These are phyloP conservation scores for Parastagonospora nodorum DNA, from an alignment of 2,329 filamentous ascomycete genomes.

Conservation along the genomic window DNA sequence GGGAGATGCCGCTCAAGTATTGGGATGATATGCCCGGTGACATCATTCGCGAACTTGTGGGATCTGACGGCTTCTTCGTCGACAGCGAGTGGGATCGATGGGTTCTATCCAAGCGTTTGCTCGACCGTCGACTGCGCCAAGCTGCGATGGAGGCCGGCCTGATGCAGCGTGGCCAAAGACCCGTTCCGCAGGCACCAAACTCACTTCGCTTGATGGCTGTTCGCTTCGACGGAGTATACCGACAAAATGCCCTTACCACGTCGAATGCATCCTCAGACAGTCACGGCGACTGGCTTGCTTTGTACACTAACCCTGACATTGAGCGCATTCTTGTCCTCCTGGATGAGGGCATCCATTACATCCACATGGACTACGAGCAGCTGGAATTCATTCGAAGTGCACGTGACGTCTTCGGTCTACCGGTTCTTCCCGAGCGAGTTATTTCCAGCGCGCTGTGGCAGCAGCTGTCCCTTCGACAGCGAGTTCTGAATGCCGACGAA, in stretches of 20 bases:
- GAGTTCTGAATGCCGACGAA: slow-evolving; percentile 58
- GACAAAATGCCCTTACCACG: slow-evolving; percentile 49
- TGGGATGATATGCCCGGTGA: slow-evolving; percentile 65
- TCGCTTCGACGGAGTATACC: slow-evolving; percentile 59
- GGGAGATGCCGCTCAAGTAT: slow-evolving; percentile 59
- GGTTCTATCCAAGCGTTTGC: slow-evolving; percentile 59
- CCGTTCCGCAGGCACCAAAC: slow-evolving; percentile 54
- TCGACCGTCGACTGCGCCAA: slow-evolving; percentile 57
- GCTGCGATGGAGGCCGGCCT: slow-evolving; percentile 56
- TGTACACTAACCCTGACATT: slow-evolving; percentile 61
- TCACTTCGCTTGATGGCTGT: slow-evolving; percentile 56
- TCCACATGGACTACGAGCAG: slow-evolving; percentile 64
- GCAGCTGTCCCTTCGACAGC: slow-evolving; percentile 61
- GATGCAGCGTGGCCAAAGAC: slow-evolving; percentile 50
- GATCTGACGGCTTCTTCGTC: slow-evolving; percentile 64
- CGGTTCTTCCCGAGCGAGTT: slow-evolving; percentile 60
- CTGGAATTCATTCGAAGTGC: slow-evolving; percentile 59
- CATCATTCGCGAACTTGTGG: slow-evolving; percentile 62
- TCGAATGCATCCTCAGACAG: slow-evolving; percentile 48
- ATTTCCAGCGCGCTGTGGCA: slow-evolving; percentile 63
- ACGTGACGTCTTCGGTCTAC: slow-evolving; percentile 59
- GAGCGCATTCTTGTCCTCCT: slow-evolving; percentile 61
- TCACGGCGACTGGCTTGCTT: slow-evolving; percentile 54
- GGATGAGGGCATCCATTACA: slow-evolving; percentile 64
- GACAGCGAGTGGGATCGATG: slow-evolving; percentile 63